Conservation (phyloP, 2,329 filamentous ascomycete genomes). For the Neopestalotiopsis sp. region DNA sequence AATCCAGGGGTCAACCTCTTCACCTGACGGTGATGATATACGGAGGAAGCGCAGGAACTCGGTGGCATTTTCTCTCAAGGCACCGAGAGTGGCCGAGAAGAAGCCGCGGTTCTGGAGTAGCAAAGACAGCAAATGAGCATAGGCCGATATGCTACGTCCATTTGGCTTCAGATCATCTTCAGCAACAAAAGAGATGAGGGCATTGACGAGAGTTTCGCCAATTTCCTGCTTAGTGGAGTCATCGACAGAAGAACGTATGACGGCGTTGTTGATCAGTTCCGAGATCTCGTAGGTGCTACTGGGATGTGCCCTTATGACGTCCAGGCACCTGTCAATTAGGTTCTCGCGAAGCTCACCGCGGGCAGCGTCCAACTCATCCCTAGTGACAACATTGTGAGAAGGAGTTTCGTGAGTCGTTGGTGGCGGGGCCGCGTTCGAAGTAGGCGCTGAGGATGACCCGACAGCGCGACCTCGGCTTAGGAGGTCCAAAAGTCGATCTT, state of each 20-base stretch:
- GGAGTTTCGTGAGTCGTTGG: conserved; percentile 24
- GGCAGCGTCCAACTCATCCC: conserved; percentile 81
- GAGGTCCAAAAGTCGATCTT: conserved; percentile 27
- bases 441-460: conserved; percentile 28
- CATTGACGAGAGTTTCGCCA: conserved; percentile 81
- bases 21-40: conserved; percentile 68
- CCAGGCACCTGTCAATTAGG: conserved; percentile 87
- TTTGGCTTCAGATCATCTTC: conserved; percentile 68
- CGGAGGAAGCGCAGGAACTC: conserved; percentile 82
- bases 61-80: conserved; percentile 76
- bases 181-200: conserved; percentile 72
- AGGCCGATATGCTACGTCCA: conserved; percentile 74
- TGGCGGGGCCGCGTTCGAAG: conserved; percentile 25
- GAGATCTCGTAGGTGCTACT: conserved; percentile 89
- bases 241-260: conserved; percentile 61
- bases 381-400: conserved; percentile 52
- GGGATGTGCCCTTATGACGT: conserved; percentile 86
- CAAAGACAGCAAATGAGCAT: conserved; percentile 88
- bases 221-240: conserved; percentile 70
- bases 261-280: conserved; percentile 80
- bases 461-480: conserved; percentile 30
- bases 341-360: conserved; percentile 75
- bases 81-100: conserved; percentile 76
- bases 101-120: conserved; percentile 84
- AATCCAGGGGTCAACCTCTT: conserved; percentile 91